Evolutionary conservation across 2,329 filamentous ascomycete genomes (phyloP).

Genomic region (Stachybotrys echinatus): DNA sequence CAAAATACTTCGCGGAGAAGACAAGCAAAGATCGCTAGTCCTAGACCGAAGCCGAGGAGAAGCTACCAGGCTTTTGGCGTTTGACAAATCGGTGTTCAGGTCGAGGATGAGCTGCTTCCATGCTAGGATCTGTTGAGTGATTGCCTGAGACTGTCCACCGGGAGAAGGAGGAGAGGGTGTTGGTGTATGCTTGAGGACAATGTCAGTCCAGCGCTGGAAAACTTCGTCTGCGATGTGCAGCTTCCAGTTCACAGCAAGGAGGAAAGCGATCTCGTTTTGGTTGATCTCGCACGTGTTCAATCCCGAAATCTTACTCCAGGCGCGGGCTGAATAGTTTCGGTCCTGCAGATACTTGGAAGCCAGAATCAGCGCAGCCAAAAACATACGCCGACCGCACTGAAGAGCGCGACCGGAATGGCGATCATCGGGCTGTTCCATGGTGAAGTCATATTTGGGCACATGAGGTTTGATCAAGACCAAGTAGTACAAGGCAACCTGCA

Average conservation of each 20-base stretch:
- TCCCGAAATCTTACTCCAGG: slow-evolving; percentile 99
- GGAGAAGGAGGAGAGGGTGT: slow-evolving; percentile 57
- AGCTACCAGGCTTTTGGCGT: slow-evolving; percentile 48
- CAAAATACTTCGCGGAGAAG: slow-evolving; percentile 38
- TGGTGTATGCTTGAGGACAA: slow-evolving; percentile 81
- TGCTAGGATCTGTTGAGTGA: slow-evolving; percentile 41
- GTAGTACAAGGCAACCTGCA: slow-evolving; percentile 96
- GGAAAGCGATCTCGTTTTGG: slow-evolving; percentile 89
- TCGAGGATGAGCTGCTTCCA: slow-evolving; percentile 56
- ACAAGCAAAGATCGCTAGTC: slow-evolving; percentile 27
- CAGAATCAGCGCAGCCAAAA: slow-evolving; percentile 87
- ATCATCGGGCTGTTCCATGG: slow-evolving; percentile 76
- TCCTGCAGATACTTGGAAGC: slow-evolving; percentile 98
- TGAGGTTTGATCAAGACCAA: slow-evolving; percentile 89
- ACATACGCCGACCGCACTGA: slow-evolving; percentile 96
- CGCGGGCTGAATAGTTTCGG: slow-evolving; percentile 92
- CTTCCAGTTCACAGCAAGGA: slow-evolving; percentile 87
- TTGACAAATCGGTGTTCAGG: slow-evolving; percentile 53
- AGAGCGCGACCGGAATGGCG: slow-evolving; percentile 70
- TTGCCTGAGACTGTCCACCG: slow-evolving; percentile 35
- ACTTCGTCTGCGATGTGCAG: slow-evolving; percentile 85
- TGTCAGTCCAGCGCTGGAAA: slow-evolving; percentile 91
- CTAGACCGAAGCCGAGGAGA: slow-evolving; percentile 20
- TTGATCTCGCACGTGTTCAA: slow-evolving; percentile 91
- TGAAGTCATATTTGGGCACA: slow-evolving; percentile 78